Conservation (phyloP, 371 early-diverging fungal species). For the Apophysomyces sp. region DNA sequence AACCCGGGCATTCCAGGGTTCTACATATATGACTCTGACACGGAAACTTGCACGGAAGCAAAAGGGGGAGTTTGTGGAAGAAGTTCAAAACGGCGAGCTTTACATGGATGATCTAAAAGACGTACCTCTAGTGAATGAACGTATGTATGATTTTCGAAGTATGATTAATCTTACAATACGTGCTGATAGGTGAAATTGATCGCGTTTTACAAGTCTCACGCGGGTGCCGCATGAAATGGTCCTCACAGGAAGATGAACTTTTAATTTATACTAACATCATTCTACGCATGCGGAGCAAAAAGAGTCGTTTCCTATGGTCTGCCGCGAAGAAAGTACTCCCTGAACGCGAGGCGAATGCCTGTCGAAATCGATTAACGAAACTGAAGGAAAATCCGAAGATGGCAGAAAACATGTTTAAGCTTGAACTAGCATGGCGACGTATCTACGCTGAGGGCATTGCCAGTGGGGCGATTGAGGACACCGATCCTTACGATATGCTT, state of each 20-base stretch:
- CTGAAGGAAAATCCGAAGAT: conserved; percentile 20
- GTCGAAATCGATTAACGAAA: conserved; percentile 38
- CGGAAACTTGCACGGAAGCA: conserved; percentile 3
- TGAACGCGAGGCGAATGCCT: conserved; percentile 13
- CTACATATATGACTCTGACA: neutral
- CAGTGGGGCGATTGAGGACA: conserved; percentile 29
- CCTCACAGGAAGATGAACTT: conserved; percentile 48
- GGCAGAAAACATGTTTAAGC: conserved; percentile 22
- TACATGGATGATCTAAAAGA: conserved; percentile 14
- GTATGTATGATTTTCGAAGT: neutral
- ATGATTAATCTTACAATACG: neutral
- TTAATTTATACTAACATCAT: conserved; percentile 41
- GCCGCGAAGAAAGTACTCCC: conserved; percentile 22
- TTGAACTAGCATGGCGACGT: conserved; percentile 32
- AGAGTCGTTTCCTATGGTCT: conserved; percentile 38
- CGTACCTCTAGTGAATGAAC: conserved; percentile 12
- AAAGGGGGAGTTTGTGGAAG: neutral
- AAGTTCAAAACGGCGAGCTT: neutral
- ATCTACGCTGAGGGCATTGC: conserved; percentile 36
- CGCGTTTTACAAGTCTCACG: neutral
- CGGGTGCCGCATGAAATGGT: conserved; percentile 35
- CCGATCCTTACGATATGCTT: conserved; percentile 13
- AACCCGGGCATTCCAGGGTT: neutral
- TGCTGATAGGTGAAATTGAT: neutral
- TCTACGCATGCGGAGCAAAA: conserved; percentile 14